Percentiles rank a stretch among this genome's conserved stretches.
Evolutionary conservation across 179 eudicot species (phyloP).

Genomic region (Spinacia oleracea): DNA sequence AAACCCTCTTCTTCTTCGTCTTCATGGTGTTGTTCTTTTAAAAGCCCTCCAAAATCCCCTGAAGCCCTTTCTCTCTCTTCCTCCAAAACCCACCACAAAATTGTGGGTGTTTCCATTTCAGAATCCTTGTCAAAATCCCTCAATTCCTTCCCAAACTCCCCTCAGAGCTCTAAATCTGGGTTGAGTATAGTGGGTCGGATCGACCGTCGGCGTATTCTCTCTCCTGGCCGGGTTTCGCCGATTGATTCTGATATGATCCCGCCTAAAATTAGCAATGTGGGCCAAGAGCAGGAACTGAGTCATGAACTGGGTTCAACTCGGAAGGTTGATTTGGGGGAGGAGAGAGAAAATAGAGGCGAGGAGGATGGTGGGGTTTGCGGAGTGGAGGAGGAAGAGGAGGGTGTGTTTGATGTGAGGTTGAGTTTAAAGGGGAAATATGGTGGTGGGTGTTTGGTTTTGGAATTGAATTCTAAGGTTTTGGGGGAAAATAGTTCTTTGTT

Average conservation of each 20-base stretch:
- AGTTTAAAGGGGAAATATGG: slow-evolving; percentile 69
- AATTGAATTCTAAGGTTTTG: slow-evolving; percentile 71
- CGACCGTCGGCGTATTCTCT: slow-evolving; percentile 76
- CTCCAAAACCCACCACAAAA: slow-evolving; percentile 22
- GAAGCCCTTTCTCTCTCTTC: slow-evolving; percentile 42
- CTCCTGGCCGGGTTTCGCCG: slow-evolving; percentile 95
- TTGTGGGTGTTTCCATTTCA: slow-evolving; percentile 16
- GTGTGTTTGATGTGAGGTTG: slow-evolving; percentile 72
- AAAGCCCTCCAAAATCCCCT: slow-evolving; percentile 67
- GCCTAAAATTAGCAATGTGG: slow-evolving; percentile 24
- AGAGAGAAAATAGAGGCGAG: slow-evolving; percentile 11
- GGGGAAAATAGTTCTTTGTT: slow-evolving; percentile 59
- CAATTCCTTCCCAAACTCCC: slow-evolving; percentile 49
- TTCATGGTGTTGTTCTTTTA: slow-evolving; percentile 80
- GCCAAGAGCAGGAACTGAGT: slow-evolving; percentile 24
- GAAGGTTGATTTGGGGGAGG: slow-evolving; percentile 24
- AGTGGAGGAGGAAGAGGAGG: slow-evolving; percentile 1
- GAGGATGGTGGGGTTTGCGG: slow-evolving; percentile 9
- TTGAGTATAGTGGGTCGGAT: slow-evolving; percentile 48
- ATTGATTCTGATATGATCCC: slow-evolving; percentile 51
- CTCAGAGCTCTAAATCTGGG: slow-evolving; percentile 50
- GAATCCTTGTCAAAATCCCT: slow-evolving; percentile 35
- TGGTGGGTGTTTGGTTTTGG: slow-evolving; percentile 66
- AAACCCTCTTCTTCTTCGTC: slow-evolving; percentile 27
- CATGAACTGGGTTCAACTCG: slow-evolving; percentile 23